Evolutionary conservation across 495 filamentous ascomycete species (phyloP), one percentile per base, ranked within the genome.

Genomic region (Podospora sp.): DNA sequence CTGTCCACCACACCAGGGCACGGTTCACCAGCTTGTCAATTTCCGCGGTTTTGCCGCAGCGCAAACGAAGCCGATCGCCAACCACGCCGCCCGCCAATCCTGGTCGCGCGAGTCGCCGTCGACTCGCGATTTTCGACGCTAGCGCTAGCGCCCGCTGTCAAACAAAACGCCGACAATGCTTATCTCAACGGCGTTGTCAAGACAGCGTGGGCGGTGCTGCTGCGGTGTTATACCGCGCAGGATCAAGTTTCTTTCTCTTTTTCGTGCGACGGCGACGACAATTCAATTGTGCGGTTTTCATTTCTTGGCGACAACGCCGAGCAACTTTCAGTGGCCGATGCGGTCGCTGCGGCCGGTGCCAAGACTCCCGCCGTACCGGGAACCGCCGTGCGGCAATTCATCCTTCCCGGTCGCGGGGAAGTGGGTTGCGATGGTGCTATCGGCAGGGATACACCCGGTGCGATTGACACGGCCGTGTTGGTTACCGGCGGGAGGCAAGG

Each of bases 171-270:
- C 6, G 66, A 71, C 21, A 40, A 61, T 22, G 58, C 65, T 21
- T 26, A 21, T 0, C 51, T 69, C 36, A 62, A 7, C 27, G 72
- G 64, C 21, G 60, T 72, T 18, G 49, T 74, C 61, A 57, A 53
- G 9, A 62, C 68, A 0, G 68, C 72, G 18, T 74, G 72, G 72
- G 72, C 70, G 11, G 1, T 74, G 18, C 35, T 74, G 12, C 52
- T 74, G 27, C 68, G 68, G 8, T 69, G 68, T 55, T 74, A 74
- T 27, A 74, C 72, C 11, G 70, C 68, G 16, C 70, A 74, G 46
- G 72, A 74, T 22, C 65, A 70, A 22, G 70, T 74, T 16, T 46
- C 1, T 59, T 74, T 74, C 36, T 26, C 36, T 16, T 72, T 74
- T 46, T 58, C 63, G 33, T 53, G 21, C 51, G 52, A 46, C 63